Evolutionary conservation across 1,284 basidiomycete species (phyloP), one percentile per base, ranked within the genome.

Genomic region (Papiliotrema nemorosa): DNA sequence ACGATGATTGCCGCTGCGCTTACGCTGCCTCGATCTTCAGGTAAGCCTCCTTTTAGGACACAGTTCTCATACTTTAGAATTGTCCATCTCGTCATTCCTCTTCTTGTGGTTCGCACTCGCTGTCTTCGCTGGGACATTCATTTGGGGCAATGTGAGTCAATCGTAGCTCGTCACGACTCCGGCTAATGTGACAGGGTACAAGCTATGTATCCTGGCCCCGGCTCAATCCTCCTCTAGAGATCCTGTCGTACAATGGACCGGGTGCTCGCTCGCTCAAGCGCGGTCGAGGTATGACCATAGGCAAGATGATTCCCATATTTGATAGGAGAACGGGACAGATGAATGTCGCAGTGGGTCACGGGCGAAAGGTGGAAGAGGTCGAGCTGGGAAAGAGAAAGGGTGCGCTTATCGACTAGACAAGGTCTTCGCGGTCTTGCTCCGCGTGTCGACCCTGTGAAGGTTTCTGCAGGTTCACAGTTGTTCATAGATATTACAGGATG

Each of bases 201-300:
- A 69, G 62, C 58, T 97, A 93, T 69, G 92, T 99, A 55, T 84
- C 88, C 21, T 94, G 90, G 87, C 96, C 94, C n/a, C 84, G 87
- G 21, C 81, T 98, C 49, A 83, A 87, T 59, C 86, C 90, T 3
- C 84, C 87, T 12, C 84, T 85, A 50, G 88, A 92, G 55, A 80
- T 87, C 49, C 86, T 97, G 48, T 84, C 85, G 68, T 97, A 93
- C 75, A 80, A 80, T 45, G 91, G 91, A 37, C 88, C 88, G 47
- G 92, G 91, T 29, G 92, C 81, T 79, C 84, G 85, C 54, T 86
- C 85, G 21, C 83, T 77, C 16, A 79, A 83, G 53, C 82, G 86
- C 59, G 93, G 93, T 39, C 86, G 85, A 64, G 90, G 89, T 46
- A 66, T 75, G 50, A 70, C 66, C 43, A 66, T 73, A 5, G 47